A percentile compares a stretch with the other conserved stretches of the same genome.
These are phyloP conservation scores for Austroboletus olivaceoglutinosus DNA, from an alignment of 1,284 basidiomycete species.

Conservation along the genomic window DNA sequence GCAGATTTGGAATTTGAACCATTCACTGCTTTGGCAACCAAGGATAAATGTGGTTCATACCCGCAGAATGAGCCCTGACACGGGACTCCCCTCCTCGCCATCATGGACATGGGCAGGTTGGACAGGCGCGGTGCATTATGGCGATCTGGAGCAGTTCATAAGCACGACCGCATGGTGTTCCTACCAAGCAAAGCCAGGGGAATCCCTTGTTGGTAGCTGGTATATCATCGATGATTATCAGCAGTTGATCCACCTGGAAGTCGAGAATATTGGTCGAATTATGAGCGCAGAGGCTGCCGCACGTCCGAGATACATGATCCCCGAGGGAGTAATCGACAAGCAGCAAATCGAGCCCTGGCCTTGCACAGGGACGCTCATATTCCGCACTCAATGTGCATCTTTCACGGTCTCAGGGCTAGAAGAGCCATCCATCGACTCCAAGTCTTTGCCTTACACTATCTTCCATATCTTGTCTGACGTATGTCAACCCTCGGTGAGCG, in stretches of 20 bases:
- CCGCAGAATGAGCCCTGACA: background rate
- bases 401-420: slow-evolving; percentile 8
- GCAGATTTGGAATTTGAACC: background rate
- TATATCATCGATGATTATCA: background rate
- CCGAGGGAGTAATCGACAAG: background rate
- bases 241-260: background rate
- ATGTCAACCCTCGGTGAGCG: background rate
- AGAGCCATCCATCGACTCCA: background rate
- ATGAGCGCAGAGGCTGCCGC: background rate
- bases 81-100: background rate
- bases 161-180: background rate
- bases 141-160: background rate
- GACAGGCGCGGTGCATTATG: background rate
- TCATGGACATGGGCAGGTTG: background rate
- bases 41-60: no score
- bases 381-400: background rate
- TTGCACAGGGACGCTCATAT: background rate
- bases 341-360: background rate
- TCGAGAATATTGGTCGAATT: background rate
- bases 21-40: background rate
- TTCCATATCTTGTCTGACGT: slow-evolving; percentile 13
- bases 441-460: slow-evolving; percentile 6
- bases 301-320: background rate
- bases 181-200: background rate
- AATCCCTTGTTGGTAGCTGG: background rate